Conservation (phyloP, 257 asterid genomes). For the Solanum etuberosum region DNA sequence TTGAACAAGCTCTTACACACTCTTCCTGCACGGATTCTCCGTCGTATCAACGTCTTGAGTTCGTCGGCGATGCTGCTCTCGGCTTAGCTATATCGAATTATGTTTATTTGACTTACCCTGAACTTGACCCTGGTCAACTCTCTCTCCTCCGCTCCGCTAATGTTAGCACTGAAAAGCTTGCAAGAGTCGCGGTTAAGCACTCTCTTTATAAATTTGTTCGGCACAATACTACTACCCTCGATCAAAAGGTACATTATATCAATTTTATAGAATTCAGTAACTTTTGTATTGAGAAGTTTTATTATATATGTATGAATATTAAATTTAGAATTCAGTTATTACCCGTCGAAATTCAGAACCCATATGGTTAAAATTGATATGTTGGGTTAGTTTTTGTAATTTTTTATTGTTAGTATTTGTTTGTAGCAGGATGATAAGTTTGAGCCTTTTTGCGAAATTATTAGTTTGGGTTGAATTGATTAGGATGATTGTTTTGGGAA, state of each 20-base stretch:
- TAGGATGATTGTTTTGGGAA: not conserved
- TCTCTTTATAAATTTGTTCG: slow-evolving; percentile 46
- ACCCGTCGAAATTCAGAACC: too few relatives aligned
- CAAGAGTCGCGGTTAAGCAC: slow-evolving; percentile 64
- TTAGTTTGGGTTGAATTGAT: not conserved
- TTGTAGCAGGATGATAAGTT: not conserved
- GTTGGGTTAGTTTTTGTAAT: not conserved
- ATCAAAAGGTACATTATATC: slow-evolving; percentile 29
- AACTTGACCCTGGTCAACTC: slow-evolving; percentile 51
- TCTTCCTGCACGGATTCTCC: slow-evolving; percentile 45
- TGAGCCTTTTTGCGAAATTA: not conserved
- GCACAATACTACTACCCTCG: slow-evolving; percentile 40
- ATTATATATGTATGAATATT: too few relatives aligned
- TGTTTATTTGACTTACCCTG: slow-evolving; percentile 39
- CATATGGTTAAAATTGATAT: not conserved
- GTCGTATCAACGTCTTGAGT: slow-evolving; percentile 80
- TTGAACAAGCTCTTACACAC: slow-evolving; percentile 73
- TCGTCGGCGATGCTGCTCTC: slow-evolving; percentile 69
- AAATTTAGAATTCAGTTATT: not conserved
- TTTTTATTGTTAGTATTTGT: not conserved
- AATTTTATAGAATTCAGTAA: too few relatives aligned
- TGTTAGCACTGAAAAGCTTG: slow-evolving; percentile 77
- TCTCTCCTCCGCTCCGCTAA: slow-evolving; percentile 67
- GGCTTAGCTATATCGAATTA: slow-evolving; percentile 46
- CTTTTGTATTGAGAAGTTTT: too few relatives aligned